phyloP scores from a whole-genome alignment of 805 yeast genomes.

The Candida qinlingensis region DNA sequence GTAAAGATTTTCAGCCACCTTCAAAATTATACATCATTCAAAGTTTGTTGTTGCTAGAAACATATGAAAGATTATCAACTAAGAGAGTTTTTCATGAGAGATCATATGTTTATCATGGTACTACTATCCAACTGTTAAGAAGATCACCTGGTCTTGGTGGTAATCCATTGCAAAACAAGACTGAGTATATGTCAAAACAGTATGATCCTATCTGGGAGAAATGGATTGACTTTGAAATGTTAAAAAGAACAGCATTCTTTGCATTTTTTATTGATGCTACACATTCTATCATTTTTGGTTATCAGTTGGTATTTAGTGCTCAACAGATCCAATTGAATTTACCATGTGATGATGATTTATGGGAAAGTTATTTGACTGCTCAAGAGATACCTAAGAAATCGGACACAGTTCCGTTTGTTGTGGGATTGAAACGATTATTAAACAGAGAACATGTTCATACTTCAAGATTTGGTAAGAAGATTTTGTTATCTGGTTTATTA shows the following conservation, averaged over 20 bases:
- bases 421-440: slow-evolving; percentile 51
- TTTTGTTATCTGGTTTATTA: slow-evolving; percentile 60
- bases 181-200: slow-evolving; percentile 27
- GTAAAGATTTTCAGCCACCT: slow-evolving; percentile 72
- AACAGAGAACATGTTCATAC: slow-evolving; percentile 42
- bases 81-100: slow-evolving; percentile 71
- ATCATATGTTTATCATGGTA: slow-evolving; percentile 82
- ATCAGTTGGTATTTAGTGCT: slow-evolving; percentile 50
- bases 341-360: slow-evolving; percentile 58
- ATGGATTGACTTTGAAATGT: slow-evolving; percentile 78
- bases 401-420: slow-evolving; percentile 41
- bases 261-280: slow-evolving; percentile 78
- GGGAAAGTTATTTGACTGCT: slow-evolving; percentile 40
- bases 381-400: slow-evolving; percentile 23
- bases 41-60: slow-evolving; percentile 65
- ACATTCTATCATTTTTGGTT: slow-evolving; percentile 77
- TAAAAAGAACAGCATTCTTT: slow-evolving; percentile 74
- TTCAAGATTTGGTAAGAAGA: slow-evolving; percentile 59
- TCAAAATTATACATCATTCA: slow-evolving; percentile 74
- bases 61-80: slow-evolving; percentile 71
- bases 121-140: slow-evolving; percentile 71
- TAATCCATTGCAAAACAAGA: slow-evolving; percentile 40
- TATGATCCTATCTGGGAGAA: slow-evolving; percentile 41
- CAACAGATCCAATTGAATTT: slow-evolving; percentile 57
- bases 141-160: slow-evolving; percentile 76